Evolutionary conservation across 208 protist genomes (phyloP).

Genomic region (Wallacemonas sp.): DNA sequence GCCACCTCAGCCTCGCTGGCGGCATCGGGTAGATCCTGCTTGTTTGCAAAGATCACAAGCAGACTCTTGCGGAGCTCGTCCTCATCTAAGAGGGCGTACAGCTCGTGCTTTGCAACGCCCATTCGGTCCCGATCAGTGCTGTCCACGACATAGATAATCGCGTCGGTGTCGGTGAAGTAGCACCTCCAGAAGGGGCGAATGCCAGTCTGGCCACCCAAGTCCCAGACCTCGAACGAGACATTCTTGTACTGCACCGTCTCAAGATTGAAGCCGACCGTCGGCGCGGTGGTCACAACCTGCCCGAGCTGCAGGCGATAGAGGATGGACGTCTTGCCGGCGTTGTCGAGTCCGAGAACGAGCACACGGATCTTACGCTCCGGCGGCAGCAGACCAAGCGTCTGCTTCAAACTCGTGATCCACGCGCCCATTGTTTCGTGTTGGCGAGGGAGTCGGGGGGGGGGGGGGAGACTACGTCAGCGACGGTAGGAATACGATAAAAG

Average conservation of each 20-base stretch:
- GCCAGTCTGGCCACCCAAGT: slow-evolving; percentile 97
- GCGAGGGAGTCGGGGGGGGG: neutral
- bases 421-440: slow-evolving; percentile 48
- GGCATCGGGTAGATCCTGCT: slow-evolving; percentile 92
- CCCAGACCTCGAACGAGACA: slow-evolving; percentile 98
- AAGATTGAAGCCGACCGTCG: slow-evolving; percentile 98
- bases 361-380: slow-evolving; percentile 90
- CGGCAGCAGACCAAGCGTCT: slow-evolving; percentile 61
- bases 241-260: slow-evolving; percentile 98
- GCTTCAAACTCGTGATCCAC: slow-evolving; percentile 50
- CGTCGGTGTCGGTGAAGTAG: slow-evolving; percentile 97
- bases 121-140: slow-evolving; percentile 92
- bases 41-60: slow-evolving; percentile 96
- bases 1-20: slow-evolving; percentile 69
- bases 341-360: slow-evolving; percentile 95
- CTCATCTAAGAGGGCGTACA: slow-evolving; percentile 85
- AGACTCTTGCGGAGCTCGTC: slow-evolving; percentile 87
- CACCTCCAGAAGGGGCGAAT: slow-evolving; percentile 97
- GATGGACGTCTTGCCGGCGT: slow-evolving; percentile 98
- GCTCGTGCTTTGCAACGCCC: slow-evolving; percentile 87
- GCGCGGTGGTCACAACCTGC: slow-evolving; percentile 97
- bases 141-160: slow-evolving; percentile 95
- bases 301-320: slow-evolving; percentile 98
- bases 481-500: no score
- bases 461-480: no score